Evolutionary conservation across 164 flowering plant genomes (phyloP).

Genomic region (Liriodendron chinense): DNA sequence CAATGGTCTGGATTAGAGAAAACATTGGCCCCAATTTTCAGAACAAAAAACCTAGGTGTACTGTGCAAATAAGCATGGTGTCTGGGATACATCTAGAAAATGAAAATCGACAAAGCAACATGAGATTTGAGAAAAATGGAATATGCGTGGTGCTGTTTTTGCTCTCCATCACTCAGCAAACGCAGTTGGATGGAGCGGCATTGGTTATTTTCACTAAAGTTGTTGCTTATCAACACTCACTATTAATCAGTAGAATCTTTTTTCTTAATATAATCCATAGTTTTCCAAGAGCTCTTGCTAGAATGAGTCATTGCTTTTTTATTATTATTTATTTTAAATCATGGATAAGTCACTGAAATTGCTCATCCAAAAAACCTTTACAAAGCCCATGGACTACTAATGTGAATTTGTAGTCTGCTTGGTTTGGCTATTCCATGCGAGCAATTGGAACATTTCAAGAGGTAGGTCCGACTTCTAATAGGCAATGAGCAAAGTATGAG

Average conservation of each 20-base stretch:
- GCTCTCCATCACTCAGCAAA: not conserved
- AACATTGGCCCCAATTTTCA: too few relatives aligned
- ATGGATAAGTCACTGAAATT: not conserved
- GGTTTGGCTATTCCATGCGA: not conserved
- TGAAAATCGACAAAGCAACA: too few relatives aligned
- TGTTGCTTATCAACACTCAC: not conserved
- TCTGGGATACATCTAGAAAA: too few relatives aligned
- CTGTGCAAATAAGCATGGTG: too few relatives aligned
- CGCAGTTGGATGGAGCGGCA: not conserved
- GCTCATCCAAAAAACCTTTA: not conserved
- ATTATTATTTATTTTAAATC: too few relatives aligned
- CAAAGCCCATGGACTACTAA: not conserved
- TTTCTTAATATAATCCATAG: not conserved
- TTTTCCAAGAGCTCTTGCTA: not conserved
- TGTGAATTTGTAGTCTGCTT: not conserved
- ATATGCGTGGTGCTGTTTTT: not conserved
- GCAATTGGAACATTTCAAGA: too few relatives aligned
- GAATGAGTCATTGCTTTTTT: not conserved
- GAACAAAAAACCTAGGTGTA: too few relatives aligned
- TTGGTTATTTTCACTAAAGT: not conserved
- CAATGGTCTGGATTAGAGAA: too few relatives aligned
- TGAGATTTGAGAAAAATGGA: too few relatives aligned
- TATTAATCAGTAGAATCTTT: not conserved
- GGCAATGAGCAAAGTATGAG: not conserved
- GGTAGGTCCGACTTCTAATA: not conserved